phyloP scores from a whole-genome alignment of 192 early-diverging fungal species.

The Chytriomyces sp. region DNA sequence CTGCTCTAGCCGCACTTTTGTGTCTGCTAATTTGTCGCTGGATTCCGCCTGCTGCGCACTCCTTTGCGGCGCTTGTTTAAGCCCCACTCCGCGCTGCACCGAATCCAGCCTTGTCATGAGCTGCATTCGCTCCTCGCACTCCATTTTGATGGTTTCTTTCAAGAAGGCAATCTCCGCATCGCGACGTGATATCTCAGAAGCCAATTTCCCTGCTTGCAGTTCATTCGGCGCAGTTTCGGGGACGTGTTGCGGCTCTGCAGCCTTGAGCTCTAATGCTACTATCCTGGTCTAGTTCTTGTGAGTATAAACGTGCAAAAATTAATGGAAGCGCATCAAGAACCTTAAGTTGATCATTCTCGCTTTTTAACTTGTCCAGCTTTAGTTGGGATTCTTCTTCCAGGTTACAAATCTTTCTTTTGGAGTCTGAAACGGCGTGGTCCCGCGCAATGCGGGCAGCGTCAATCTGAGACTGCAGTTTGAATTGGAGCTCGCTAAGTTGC shows the following conservation, averaged over 20 bases:
- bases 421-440: conserved; percentile 12
- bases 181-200: conserved; percentile 25
- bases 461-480: conserved; percentile 23
- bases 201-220: neutral
- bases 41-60: neutral
- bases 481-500: conserved; percentile 22
- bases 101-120: conserved; percentile 48
- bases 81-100: conserved; percentile 10
- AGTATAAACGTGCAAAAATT: neutral
- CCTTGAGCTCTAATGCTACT: conserved; percentile 30
- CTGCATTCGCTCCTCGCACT: conserved; percentile 62
- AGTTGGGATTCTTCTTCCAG: conserved; percentile 33
- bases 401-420: conserved; percentile 2
- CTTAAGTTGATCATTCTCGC: conserved; percentile 35
- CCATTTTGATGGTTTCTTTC: conserved; percentile 57
- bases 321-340: conserved; percentile 9
- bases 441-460: conserved; percentile 29
- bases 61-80: neutral
- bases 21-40: neutral
- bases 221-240: neutral
- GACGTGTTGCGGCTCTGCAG: neutral
- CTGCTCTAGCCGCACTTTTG: neutral
- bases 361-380: conserved; percentile 25
- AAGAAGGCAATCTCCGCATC: conserved; percentile 59
- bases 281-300: conserved; percentile 17